A percentile compares a stretch with the other conserved stretches of the same genome.
Evolutionary conservation across 352 stramenopile genomes (phyloP).

Genomic region (Phytophthora cryptogea): DNA sequence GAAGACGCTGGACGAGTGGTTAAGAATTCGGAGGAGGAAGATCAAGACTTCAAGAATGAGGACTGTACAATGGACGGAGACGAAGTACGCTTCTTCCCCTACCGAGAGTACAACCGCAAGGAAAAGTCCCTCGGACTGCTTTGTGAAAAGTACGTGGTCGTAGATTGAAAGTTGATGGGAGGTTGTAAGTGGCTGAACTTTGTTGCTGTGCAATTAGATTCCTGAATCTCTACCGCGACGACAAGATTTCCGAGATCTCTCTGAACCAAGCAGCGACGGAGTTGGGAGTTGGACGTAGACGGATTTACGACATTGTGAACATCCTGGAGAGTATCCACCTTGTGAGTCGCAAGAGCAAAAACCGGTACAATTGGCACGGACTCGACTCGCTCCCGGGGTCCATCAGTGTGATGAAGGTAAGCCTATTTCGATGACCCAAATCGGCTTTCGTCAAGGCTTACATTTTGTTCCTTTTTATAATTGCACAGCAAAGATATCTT

Average conservation of each 20-base stretch:
- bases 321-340: conserved; percentile 96
- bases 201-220: conserved; percentile 49
- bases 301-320: conserved; percentile 99
- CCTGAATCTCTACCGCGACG: conserved; percentile 70
- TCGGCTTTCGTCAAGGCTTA: background rate
- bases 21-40: conserved; percentile 16
- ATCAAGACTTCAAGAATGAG: conserved; percentile 24
- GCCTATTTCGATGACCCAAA: background rate
- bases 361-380: conserved; percentile 94
- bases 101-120: conserved; percentile 88
- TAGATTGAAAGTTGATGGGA: background rate
- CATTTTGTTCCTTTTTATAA: no score
- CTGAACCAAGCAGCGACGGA: conserved; percentile 68
- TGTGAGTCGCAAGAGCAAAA: conserved; percentile 96
- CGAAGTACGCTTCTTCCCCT: conserved; percentile 62
- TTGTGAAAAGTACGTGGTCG: conserved; percentile 80
- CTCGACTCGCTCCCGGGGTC: conserved; percentile 64
- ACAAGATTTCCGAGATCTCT: conserved; percentile 78
- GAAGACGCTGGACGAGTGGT: background rate
- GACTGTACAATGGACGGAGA: conserved; percentile 42
- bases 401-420: conserved; percentile 78
- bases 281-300: conserved; percentile 89
- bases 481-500: conserved; percentile 42
- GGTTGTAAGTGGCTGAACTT: background rate
- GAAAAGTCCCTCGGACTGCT: conserved; percentile 86